Evolutionary conservation across 2,329 filamentous ascomycete species (phyloP), one percentile per base, ranked within the genome.

Genomic region (Annulohypoxylon truncatum): DNA sequence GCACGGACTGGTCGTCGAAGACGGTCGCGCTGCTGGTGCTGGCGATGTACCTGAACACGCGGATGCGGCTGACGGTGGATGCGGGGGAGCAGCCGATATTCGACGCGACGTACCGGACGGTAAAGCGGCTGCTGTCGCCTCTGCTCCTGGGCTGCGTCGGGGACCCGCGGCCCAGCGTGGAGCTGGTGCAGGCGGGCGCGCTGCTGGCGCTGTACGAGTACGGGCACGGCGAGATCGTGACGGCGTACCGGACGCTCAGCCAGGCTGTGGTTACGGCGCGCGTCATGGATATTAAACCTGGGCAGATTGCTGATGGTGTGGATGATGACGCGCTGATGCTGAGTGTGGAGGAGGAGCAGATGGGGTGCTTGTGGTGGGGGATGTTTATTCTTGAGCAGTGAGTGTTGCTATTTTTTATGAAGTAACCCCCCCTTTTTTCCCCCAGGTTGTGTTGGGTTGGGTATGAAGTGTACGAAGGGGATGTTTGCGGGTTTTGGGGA

Each of bases 351-450:
- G 79, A 81, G 18, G 79, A 83, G 64, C 79, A 82, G 66, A 76
- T 75, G 4, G 76, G 80, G 47, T 77, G 79, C 42, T 70, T 82
- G 28, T 83, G 82, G 76, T 83, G 81, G 81, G 78, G 77, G 1
- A 72, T 82, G 42, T 79, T 83, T 62, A 80, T 82, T 15, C 72
- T 82, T 28, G 81, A 83, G 62, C 79, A 82, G 79, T 80, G 69
- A 74, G 78, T 74, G 13, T 0, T 4, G 5, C 10, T 20, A 22
- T 24, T 12, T 22, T 15, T n/a, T n/a, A n/a, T n/a, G n/a, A n/a
- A n/a, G n/a, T n/a, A n/a, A n/a, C n/a, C n/a, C n/a, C n/a, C n/a
- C n/a, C n/a, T n/a, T n/a, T n/a, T n/a, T n/a, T n/a, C n/a, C n/a
- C n/a, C n/a, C n/a, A n/a, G n/a, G n/a, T n/a, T n/a, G n/a, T n/a